Conservation (phyloP, 768 basidiomycete species). For the Leucosporidium yakuticum region DNA sequence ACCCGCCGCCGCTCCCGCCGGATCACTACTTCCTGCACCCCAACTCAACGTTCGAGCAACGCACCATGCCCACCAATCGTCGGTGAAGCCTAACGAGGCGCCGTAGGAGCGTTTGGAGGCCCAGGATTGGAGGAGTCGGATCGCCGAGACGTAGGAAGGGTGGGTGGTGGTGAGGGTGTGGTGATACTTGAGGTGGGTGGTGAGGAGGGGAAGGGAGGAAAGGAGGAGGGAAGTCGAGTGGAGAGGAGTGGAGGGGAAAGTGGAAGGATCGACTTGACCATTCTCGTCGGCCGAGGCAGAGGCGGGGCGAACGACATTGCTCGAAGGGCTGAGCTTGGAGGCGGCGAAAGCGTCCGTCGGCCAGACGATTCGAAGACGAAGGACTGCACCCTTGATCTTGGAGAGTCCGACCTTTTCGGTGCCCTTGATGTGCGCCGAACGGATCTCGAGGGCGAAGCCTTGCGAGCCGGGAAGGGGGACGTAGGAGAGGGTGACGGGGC, state of each 20-base stretch:
- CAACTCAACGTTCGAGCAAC: conserved; percentile 24
- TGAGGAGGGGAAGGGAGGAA: conserved; percentile 46
- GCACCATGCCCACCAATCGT: conserved; percentile 32
- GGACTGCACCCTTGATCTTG: conserved; percentile 59
- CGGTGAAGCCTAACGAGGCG: conserved; percentile 38
- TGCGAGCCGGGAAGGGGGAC: conserved; percentile 58
- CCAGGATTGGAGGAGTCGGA: conserved; percentile 81
- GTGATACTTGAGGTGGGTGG: conserved; percentile 52
- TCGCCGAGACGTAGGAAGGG: conserved; percentile 64
- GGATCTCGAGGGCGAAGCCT: conserved; percentile 60
- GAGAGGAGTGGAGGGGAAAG: conserved; percentile 58
- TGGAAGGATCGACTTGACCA: conserved; percentile 22
- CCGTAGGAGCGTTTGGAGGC: conserved; percentile 67
- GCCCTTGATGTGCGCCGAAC: conserved; percentile 24
- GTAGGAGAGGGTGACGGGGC: conserved; percentile 45
- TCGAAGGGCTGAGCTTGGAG: conserved; percentile 59
- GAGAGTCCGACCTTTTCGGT: conserved; percentile 47
- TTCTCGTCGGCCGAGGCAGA: conserved; percentile 34
- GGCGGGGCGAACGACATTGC: conserved; percentile 58
- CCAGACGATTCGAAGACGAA: conserved; percentile 69
- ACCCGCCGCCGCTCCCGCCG: conserved; percentile 21
- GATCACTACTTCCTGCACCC: conserved; percentile 9
- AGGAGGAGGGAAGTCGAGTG: conserved; percentile 66
- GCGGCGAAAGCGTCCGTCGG: conserved; percentile 54
- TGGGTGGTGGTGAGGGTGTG: conserved; percentile 52